Evolutionary conservation across 2,329 filamentous ascomycete species (phyloP), one percentile per base, ranked within the genome.

Genomic region (Aspergillus fumigatiaffinis): DNA sequence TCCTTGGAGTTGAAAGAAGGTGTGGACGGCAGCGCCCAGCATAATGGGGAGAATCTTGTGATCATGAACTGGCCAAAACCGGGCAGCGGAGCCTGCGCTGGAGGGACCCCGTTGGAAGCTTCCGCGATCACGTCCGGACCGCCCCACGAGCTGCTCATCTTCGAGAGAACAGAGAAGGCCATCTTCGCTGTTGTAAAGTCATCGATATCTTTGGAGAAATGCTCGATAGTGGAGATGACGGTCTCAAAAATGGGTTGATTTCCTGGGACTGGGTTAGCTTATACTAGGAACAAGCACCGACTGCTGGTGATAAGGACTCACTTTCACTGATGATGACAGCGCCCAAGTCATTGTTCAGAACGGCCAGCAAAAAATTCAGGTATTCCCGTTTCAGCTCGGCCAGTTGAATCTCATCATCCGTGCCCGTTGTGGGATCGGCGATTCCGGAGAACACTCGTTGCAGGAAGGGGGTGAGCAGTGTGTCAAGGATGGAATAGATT

Each of bases 341-440:
- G 9, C 90, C 91, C 4, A 99, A 84, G 55, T 95, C 90, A 70
- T 99, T 95, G 72, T 91, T 91, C 41, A 99, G 77, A 58, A 99
- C 92, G 56, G 96, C 88, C 52, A 92, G 85, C 61, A 99, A 79
- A 73, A 99, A 97, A 55, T 92, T 91, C n/a, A 99, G 82, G 68
- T 97, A 99, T 71, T 99, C 93, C 62, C 91, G 85, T 65, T 93
- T 89, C 59, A 99, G 81, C 75, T 97, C 94, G 17, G 86, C 88
- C 53, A 97, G 84, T 74, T 99, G 92, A 59, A 99, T 95, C 75
- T 96, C 92, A 69, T 99, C 94, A 70, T 99, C 94, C 4, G 94
- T 99, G 46, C 94, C 94, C 0, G 84, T 87, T 32, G 92, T 89
- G 17, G 91, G 88, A 64, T 95, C 91, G 0, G 87, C 87, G 50